A percentile compares a stretch with the other conserved stretches of the same genome.
Evolutionary conservation across 345 rosid species (phyloP).

Genomic region (Citrus mangshanensis): DNA sequence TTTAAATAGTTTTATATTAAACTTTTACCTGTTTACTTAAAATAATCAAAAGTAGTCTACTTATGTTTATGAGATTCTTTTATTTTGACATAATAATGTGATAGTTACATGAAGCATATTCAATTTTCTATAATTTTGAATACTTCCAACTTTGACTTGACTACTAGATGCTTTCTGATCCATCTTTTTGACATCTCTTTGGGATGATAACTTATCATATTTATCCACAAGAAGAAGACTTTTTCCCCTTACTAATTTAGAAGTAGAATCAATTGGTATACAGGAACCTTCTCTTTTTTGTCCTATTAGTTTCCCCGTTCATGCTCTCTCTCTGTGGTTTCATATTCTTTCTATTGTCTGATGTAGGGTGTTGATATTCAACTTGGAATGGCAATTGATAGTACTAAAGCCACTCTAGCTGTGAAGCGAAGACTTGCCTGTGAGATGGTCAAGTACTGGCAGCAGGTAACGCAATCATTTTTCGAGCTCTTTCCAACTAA

Average conservation of each 20-base stretch:
- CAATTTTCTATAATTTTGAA: neutral
- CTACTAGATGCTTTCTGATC: neutral
- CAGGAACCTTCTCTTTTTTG: slow-evolving; percentile 3
- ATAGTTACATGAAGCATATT: neutral
- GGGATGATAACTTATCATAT: neutral
- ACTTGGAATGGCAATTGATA: slow-evolving; percentile 98
- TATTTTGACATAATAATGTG: neutral
- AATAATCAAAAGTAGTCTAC: neutral
- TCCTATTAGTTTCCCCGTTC: too few relatives aligned
- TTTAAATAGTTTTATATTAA: neutral
- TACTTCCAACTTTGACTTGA: neutral
- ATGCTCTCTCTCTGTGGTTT: slow-evolving; percentile 6
- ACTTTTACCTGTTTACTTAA: neutral
- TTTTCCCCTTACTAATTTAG: neutral
- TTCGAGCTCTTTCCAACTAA: neutral
- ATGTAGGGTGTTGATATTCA: slow-evolving; percentile 92
- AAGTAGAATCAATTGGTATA: neutral
- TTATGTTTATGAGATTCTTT: neutral
- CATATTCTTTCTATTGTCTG: slow-evolving; percentile 19
- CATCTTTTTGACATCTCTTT: neutral
- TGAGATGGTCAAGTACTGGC: slow-evolving; percentile 99
- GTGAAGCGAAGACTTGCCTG: slow-evolving; percentile 99
- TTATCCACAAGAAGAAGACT: neutral
- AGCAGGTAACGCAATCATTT: slow-evolving; percentile 59
- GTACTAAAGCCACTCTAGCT: slow-evolving; percentile 97